Percentiles rank a stretch among this genome's conserved stretches.
Conservation (phyloP, 164 flowering plant genomes). For the Magnolia changhungtana region DNA sequence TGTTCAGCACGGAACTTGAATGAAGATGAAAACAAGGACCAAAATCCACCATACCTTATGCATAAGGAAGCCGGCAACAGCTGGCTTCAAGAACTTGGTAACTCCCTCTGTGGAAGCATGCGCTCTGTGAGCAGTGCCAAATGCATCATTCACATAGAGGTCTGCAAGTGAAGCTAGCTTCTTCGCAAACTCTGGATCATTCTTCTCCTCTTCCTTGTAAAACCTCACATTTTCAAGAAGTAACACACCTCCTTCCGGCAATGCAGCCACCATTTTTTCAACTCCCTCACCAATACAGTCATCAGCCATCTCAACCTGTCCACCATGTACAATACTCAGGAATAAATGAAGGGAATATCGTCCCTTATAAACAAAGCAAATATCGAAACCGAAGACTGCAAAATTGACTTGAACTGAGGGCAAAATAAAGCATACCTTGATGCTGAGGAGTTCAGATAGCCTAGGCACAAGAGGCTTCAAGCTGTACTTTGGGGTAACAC, state of each 20-base stretch:
- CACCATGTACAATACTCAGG: not conserved
- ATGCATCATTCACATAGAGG: conserved; percentile 84
- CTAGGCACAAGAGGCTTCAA: conserved; percentile 83
- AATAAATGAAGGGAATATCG: not conserved
- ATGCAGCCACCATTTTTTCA: conserved; percentile 55
- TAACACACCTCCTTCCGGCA: conserved; percentile 79
- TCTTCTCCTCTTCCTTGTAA: conserved; percentile 87
- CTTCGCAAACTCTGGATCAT: conserved; percentile 84
- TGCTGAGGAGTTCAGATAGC: conserved; percentile 74
- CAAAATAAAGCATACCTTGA: conserved; percentile 37
- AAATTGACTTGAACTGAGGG: not conserved
- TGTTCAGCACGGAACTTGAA: too few species aligned
- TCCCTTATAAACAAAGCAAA: not conserved
- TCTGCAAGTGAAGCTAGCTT: conserved; percentile 80
- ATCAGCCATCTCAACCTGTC: conserved; percentile 71
- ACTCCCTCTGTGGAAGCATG: conserved; percentile 95
- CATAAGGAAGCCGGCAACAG: conserved; percentile 91
- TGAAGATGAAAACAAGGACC: too few species aligned
- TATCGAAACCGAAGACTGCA: too few species aligned
- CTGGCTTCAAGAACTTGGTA: conserved; percentile 69
- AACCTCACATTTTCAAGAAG: conserved; percentile 87
- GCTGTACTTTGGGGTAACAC: conserved; percentile 82
- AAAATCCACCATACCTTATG: conserved; percentile 54
- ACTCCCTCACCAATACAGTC: conserved; percentile 82
- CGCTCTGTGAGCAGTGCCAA: conserved; percentile 86